A percentile compares a stretch with the other conserved stretches of the same genome.
These are phyloP conservation scores for Botrytis galanthina DNA, from an alignment of 2,329 filamentous ascomycete species.

Conservation along the genomic window DNA sequence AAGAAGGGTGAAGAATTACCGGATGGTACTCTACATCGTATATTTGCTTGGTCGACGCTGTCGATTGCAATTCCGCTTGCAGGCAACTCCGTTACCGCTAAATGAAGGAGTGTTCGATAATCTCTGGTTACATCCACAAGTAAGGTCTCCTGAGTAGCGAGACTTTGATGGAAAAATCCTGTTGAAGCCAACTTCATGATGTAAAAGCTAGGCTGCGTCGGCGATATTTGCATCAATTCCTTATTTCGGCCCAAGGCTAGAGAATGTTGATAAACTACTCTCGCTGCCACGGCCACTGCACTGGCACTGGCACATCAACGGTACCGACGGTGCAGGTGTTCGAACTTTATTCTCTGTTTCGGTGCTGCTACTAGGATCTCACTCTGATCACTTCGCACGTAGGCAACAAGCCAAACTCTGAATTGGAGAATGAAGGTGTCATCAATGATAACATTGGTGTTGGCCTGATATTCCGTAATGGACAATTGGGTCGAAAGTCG, in stretches of 20 bases:
- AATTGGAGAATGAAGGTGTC: not conserved
- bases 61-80: not conserved
- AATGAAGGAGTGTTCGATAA: not conserved
- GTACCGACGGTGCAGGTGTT: not conserved
- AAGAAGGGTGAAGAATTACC: not conserved
- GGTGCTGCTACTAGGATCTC: not conserved
- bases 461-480: not conserved
- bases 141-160: not conserved
- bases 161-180: not conserved
- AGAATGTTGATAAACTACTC: not conserved
- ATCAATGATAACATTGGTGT: not conserved
- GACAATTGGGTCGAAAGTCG: not conserved
- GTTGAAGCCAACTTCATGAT: not conserved
- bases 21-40: not conserved
- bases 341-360: not conserved
- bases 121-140: not conserved
- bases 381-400: not conserved
- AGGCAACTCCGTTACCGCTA: not conserved
- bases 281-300: not conserved
- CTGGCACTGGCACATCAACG: not conserved
- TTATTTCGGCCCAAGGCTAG: not conserved
- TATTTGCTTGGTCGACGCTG: not conserved
- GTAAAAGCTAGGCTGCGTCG: not conserved
- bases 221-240: not conserved
- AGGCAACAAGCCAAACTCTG: not conserved